Conservation (phyloP, 2,329 filamentous ascomycete species). For the Tolypocladium inflatum region DNA sequence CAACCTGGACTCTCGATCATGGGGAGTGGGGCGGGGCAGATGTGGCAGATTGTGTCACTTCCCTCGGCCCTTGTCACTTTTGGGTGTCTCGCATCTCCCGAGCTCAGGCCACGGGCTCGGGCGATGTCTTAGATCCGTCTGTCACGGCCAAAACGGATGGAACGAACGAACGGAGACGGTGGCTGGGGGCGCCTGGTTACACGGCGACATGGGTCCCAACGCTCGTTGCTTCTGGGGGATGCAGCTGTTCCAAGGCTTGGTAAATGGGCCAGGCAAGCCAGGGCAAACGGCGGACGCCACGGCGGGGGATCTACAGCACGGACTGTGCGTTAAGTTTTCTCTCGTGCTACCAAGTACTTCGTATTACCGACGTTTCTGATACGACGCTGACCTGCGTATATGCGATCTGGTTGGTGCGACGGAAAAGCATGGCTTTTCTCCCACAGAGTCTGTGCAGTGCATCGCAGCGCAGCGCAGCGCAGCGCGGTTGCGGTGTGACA, state of each 20-base stretch:
- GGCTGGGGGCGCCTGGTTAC: not conserved
- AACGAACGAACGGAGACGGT: not conserved
- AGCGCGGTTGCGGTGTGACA: not conserved
- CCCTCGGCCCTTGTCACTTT: not conserved
- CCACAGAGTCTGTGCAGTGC: not conserved
- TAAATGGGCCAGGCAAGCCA: too few species aligned
- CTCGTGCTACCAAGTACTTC: not conserved
- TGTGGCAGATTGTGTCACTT: not conserved
- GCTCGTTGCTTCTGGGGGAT: not conserved
- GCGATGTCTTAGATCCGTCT: not conserved
- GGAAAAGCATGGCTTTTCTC: not conserved
- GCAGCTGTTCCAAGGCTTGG: not conserved
- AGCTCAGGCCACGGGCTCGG: conserved; percentile 1
- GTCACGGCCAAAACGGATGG: not conserved
- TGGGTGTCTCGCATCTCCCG: not conserved
- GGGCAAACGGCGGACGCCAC: not conserved
- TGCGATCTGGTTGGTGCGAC: not conserved
- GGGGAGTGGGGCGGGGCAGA: not conserved
- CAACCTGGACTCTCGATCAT: not conserved
- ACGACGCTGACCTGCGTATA: not conserved
- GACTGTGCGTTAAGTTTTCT: not conserved
- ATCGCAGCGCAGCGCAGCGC: not conserved
- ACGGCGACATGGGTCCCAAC: not conserved
- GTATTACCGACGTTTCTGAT: not conserved
- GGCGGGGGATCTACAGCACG: not conserved